Evolutionary conservation across 495 filamentous ascomycete genomes (phyloP), one percentile per base, ranked within the genome.

Genomic region (Talaromyces ruber): DNA sequence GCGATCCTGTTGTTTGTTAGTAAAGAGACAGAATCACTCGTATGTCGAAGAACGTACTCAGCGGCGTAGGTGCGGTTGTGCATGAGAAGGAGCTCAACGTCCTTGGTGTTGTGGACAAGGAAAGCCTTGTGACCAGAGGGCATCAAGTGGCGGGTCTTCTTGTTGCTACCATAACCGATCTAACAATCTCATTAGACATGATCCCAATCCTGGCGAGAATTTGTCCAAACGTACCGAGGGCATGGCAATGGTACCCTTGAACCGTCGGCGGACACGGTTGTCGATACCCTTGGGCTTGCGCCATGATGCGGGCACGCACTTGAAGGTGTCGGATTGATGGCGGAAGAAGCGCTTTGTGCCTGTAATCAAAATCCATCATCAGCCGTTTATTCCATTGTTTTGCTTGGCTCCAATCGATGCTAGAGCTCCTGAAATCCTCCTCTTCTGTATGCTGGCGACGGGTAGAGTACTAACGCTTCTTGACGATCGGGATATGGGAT

Each of bases 261-360:
- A 97, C 67, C 93, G 87, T 80, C 93, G 85, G 69, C 91, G 86
- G 72, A 93, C 90, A 62, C 86, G 79, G 77, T 93, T 94, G 74
- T 98, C 94, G 79, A 98, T 98, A 88, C 94, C 94, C 87, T 97
- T 98, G 59, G 94, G 94, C 85, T 98, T 98, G 81, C 94, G 89
- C 94, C 94, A 98, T 76, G 81, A 86, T 47, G 88, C 74, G 72
- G 82, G 84, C 62, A 97, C 86, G 72, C 92, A 87, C 81, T 86
- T 97, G 84, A 94, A 98, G 74, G 86, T 86, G 81, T 98, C 94
- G 79, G 84, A 89, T 86, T 98, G 94, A 82, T 98, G 94, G 72
- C 94, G 92, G 79, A 84, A 87, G 86, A 96, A 97, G 77, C 79
- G 81, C 84, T 89, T 91, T 69, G 89, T 92, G 82, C 86, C 90